Conservation (phyloP, 805 yeast genomes). For the Naumovozyma castellii region DNA sequence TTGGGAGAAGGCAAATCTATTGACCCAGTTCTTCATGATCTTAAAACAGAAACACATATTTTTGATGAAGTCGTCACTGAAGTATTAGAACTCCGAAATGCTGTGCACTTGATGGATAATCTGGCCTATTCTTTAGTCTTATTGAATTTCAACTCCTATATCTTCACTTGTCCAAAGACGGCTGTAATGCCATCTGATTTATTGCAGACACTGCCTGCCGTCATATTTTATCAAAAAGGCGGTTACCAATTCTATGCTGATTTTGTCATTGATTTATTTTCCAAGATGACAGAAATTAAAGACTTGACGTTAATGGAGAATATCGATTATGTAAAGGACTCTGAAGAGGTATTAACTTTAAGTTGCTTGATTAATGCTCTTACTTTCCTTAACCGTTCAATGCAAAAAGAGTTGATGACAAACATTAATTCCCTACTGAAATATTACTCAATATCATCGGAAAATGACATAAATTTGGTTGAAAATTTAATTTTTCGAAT, state of each 20-base stretch:
- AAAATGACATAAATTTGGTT: constrained; percentile 18
- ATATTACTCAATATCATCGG: constrained; percentile 16
- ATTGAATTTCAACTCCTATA: constrained; percentile 30
- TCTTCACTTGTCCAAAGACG: constrained; percentile 28
- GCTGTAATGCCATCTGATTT: constrained; percentile 23
- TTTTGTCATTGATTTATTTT: constrained; percentile 13
- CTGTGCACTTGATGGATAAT: constrained; percentile 9
- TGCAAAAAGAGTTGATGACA: constrained; percentile 31
- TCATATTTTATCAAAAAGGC: constrained; percentile 44
- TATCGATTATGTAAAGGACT: constrained; percentile 30
- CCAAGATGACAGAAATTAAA: constrained; percentile 17
- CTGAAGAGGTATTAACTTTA: constrained; percentile 30
- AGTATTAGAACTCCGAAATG: constrained; percentile 23
- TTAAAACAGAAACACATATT: constrained; percentile 36
- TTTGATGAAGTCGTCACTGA: constrained; percentile 28
- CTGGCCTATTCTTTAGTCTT: constrained; percentile 31
- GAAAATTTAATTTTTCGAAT: constrained; percentile 16
- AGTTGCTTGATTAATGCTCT: constrained; percentile 37
- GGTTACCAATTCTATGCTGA: constrained; percentile 32
- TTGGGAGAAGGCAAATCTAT: constrained; percentile 37
- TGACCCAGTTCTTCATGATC: constrained; percentile 22
- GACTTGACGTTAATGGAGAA: constrained; percentile 29
- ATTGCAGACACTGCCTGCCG: constrained; percentile 32
- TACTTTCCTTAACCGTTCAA: constrained; percentile 38
- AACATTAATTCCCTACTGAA: constrained; percentile 16